A percentile compares a stretch with the other conserved stretches of the same genome.
These are phyloP conservation scores for Hyaloscypha finlandica DNA, from an alignment of 495 filamentous ascomycete genomes.

Conservation along the genomic window DNA sequence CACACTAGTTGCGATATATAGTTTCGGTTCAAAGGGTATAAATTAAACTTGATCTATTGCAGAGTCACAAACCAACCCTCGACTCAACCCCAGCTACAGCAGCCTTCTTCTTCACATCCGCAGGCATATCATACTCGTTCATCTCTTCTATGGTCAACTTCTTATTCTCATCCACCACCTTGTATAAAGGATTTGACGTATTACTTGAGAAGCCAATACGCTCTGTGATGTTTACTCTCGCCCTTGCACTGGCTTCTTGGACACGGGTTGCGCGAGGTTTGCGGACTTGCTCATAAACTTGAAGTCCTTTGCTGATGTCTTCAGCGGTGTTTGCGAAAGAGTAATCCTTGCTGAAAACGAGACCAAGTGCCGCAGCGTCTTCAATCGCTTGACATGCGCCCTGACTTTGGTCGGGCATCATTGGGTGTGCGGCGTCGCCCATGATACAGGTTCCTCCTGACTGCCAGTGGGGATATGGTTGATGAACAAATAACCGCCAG, in stretches of 20 bases:
- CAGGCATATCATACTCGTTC: slow-evolving; percentile 55
- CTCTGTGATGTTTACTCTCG: slow-evolving; percentile 31
- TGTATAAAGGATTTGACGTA: slow-evolving; percentile 44
- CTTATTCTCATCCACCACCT: slow-evolving; percentile 47
- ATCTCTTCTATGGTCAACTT: slow-evolving; percentile 56
- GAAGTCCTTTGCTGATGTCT: slow-evolving; percentile 42
- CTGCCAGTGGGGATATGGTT: slow-evolving; percentile 45
- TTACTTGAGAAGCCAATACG: slow-evolving; percentile 48
- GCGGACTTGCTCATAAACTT: slow-evolving; percentile 47
- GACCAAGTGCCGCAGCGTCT: slow-evolving; percentile 47
- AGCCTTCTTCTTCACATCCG: slow-evolving; percentile 45
- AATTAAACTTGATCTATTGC: neutral
- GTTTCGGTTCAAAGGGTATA: neutral
- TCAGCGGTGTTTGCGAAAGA: slow-evolving; percentile 35
- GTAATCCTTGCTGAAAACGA: slow-evolving; percentile 47
- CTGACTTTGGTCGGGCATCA: slow-evolving; percentile 58
- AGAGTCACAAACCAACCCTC: neutral
- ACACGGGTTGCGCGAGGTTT: slow-evolving; percentile 42
- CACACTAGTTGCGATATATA: neutral
- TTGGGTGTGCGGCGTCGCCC: slow-evolving; percentile 71
- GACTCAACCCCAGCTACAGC: slow-evolving; percentile 8
- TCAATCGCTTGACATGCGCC: slow-evolving; percentile 40
- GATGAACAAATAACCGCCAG: slow-evolving; percentile 43
- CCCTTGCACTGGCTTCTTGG: slow-evolving; percentile 38
- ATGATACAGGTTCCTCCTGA: slow-evolving; percentile 56